Conservation (phyloP, 1,284 basidiomycete genomes). For the Erythrobasidium hasegawianum region DNA sequence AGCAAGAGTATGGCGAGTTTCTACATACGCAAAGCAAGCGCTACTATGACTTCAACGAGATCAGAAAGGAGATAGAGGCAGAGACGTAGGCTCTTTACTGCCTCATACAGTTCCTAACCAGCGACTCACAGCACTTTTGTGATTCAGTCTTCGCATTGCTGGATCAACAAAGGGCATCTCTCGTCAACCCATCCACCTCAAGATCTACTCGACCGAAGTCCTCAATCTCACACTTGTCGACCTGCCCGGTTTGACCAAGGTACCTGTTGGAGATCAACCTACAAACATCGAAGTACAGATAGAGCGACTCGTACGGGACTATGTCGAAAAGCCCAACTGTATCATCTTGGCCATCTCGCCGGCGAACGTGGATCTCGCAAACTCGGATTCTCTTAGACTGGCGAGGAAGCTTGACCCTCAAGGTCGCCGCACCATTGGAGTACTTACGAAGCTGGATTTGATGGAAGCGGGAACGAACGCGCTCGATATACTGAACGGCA, state of each 20-base stretch:
- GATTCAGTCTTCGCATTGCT: conserved; percentile 58
- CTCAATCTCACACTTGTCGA: conserved; percentile 94
- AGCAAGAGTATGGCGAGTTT: conserved; percentile 90
- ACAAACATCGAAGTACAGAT: conserved; percentile 96
- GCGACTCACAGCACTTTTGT: neutral
- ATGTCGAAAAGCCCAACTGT: conserved; percentile 94
- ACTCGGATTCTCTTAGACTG: conserved; percentile 94
- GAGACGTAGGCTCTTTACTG: conserved; percentile 71
- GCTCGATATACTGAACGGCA: conserved; percentile 88
- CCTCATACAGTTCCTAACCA: neutral
- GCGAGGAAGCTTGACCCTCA: conserved; percentile 93
- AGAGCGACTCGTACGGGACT: conserved; percentile 85
- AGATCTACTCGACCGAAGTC: conserved; percentile 93
- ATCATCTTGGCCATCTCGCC: conserved; percentile 95
- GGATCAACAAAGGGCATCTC: conserved; percentile 99
- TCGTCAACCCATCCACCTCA: conserved; percentile 81
- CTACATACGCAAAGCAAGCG: conserved; percentile 84
- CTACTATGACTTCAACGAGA: conserved; percentile 91
- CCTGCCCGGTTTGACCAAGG: conserved; percentile 92
- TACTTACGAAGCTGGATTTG: conserved; percentile 93
- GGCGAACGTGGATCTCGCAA: conserved; percentile 96
- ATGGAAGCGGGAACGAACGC: conserved; percentile 99
- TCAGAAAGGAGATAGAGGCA: conserved; percentile 93
- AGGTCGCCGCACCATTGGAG: conserved; percentile 90
- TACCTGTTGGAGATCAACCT: conserved; percentile 69